Evolutionary conservation across 345 rosid species (phyloP), one percentile per base, ranked within the genome.

Genomic region (Lumnitzera littorea): DNA sequence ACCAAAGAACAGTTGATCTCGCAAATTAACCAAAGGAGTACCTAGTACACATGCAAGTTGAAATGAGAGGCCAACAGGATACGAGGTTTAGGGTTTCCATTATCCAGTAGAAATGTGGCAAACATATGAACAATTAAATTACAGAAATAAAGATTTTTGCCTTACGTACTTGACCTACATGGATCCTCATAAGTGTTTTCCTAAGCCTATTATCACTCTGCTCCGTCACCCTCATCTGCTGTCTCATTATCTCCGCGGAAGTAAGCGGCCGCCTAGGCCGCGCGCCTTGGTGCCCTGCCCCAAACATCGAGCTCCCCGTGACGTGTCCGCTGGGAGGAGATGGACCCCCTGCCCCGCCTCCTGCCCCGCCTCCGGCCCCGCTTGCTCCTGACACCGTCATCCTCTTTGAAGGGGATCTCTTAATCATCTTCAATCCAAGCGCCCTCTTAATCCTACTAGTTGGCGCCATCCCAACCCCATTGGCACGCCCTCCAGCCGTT

Each of bases 161-260:
- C 15, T 53, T 61, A 77, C 91, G 53, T 80, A 88, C 98, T 76
- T 90, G 99, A 59, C 99, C 99, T 66, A 86, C 95, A 52, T 85
- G 95, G 54, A 88, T 83, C 61, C 95, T 76, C 89, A 88, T 76
- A 48, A 94, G 88, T 51, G 97, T 90, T 64, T 87, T 90, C 58
- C 95, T 72, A 53, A 94, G 81, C 78, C 97, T 66, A 59, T 75
- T 84, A 61, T 94, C 99, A 54, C 90, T 84, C 46, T 83, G 91
- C 76, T 94, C 99, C 24, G 91, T 84, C 27, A 94, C 97, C 73
- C 77, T 68, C 97, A 92, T 89, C 59, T 92, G 99, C 61, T 81
- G 79, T 74, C 96, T 85, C 96, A 92, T 89, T 46, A 92, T 83
- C 85, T 92, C 98, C 0, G 96, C 98, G 12, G 94, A 87, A 2